phyloP scores from a whole-genome alignment of 306 rosid genomes.

The Potentilla sterilis region DNA sequence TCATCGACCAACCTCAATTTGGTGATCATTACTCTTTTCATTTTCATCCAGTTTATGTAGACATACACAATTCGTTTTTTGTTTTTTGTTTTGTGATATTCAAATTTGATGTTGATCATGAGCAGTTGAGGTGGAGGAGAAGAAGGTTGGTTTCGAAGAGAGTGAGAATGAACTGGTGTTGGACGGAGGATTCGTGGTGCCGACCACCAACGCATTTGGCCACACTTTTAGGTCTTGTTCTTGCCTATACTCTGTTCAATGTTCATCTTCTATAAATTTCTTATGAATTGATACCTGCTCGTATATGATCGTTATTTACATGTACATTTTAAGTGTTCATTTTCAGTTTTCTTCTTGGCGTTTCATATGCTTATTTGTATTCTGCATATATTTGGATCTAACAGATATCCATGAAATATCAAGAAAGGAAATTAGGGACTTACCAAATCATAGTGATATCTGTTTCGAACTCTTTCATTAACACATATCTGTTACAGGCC shows the following conservation, averaged over 20 bases:
- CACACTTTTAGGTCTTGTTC: slow-evolving; percentile 55
- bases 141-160: slow-evolving; percentile 34
- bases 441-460: neutral
- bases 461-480: neutral
- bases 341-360: neutral
- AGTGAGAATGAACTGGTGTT: slow-evolving; percentile 42
- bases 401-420: neutral
- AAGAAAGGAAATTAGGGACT: neutral
- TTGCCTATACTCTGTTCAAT: too few relatives aligned
- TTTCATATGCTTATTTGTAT: neutral
- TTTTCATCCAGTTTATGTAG: neutral
- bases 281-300: neutral
- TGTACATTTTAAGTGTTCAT: neutral
- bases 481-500: neutral
- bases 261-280: neutral
- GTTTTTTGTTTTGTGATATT: neutral
- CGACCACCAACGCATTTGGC: slow-evolving; percentile 62
- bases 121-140: slow-evolving; percentile 43
- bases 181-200: slow-evolving; percentile 57
- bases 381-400: too few relatives aligned
- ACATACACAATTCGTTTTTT: neutral
- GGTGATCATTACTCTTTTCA: slow-evolving; percentile 28
- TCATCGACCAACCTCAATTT: slow-evolving; percentile 33
- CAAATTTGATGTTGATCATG: neutral
- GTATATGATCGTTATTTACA: neutral